These are phyloP conservation scores for Rhipidocladum racemiflorum DNA, from an alignment of 176 grass and related monocot species.

Conservation along the genomic window DNA sequence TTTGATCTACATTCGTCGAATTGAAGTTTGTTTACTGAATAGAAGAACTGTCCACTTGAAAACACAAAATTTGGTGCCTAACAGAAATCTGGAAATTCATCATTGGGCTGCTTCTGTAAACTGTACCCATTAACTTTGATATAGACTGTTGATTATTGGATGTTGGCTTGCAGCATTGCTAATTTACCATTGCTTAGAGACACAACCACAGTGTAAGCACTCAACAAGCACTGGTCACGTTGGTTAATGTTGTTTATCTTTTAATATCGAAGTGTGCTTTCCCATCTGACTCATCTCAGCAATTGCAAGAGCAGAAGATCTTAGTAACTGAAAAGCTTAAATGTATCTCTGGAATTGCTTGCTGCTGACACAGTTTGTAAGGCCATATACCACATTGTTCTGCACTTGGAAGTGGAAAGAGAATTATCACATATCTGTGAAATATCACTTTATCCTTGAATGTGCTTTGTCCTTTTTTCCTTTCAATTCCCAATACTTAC, in stretches of 20 bases:
- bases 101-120: neutral
- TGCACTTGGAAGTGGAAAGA: conserved; percentile 1
- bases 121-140: neutral
- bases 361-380: neutral
- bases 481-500: neutral
- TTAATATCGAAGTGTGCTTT: neutral
- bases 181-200: neutral
- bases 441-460: neutral
- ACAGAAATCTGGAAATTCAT: neutral
- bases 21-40: neutral
- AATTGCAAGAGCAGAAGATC: neutral
- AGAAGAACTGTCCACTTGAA: neutral
- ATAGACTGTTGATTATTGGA: neutral
- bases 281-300: neutral
- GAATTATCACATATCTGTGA: neutral
- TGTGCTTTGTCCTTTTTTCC: neutral
- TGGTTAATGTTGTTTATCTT: neutral
- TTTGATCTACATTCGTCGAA: neutral
- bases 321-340: neutral
- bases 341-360: neutral
- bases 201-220: neutral
- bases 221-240: neutral
- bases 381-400: neutral
- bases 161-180: neutral
- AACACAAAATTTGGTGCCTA: neutral